Conservation (phyloP, 441 rosid genomes). For the Corymbia calophylla region DNA sequence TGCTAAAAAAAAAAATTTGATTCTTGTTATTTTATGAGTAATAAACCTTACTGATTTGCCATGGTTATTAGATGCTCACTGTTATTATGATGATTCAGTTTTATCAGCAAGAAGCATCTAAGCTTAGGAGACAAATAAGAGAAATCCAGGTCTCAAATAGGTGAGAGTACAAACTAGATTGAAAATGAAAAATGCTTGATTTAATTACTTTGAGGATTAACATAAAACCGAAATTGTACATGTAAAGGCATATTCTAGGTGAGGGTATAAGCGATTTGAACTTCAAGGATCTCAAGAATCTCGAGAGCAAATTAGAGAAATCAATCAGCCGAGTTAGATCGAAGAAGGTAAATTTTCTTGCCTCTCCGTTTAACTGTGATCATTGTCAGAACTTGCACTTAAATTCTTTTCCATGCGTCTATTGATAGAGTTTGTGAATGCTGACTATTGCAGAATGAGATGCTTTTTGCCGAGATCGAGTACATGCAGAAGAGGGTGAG, state of each 20-base stretch:
- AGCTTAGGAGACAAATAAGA: constrained; percentile 68
- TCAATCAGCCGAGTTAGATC: constrained; percentile 71
- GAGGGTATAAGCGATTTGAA: constrained; percentile 65
- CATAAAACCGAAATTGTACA: not conserved
- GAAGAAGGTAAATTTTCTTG: constrained; percentile 45
- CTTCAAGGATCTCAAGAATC: constrained; percentile 76
- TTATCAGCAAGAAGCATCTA: constrained; percentile 85
- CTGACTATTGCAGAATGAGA: constrained; percentile 40
- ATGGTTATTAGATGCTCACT: not conserved
- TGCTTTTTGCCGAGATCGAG: constrained; percentile 68
- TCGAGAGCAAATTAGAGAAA: constrained; percentile 75
- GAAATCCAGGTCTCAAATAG: constrained; percentile 73
- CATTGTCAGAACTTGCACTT: not conserved
- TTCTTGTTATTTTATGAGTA: not conserved
- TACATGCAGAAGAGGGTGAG: constrained; percentile 84
- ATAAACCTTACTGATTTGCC: not conserved
- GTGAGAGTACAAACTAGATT: constrained; percentile 12
- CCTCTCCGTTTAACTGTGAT: not conserved
- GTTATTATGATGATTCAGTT: constrained; percentile 26
- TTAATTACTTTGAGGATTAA: not conserved
- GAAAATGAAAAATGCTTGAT: not conserved
- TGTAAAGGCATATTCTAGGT: constrained; percentile 72
- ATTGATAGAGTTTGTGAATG: not conserved
- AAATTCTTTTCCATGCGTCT: not conserved
- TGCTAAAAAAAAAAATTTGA: not conserved